phyloP scores from a whole-genome alignment of 306 rosid genomes.

The Quillaja saponaria region DNA sequence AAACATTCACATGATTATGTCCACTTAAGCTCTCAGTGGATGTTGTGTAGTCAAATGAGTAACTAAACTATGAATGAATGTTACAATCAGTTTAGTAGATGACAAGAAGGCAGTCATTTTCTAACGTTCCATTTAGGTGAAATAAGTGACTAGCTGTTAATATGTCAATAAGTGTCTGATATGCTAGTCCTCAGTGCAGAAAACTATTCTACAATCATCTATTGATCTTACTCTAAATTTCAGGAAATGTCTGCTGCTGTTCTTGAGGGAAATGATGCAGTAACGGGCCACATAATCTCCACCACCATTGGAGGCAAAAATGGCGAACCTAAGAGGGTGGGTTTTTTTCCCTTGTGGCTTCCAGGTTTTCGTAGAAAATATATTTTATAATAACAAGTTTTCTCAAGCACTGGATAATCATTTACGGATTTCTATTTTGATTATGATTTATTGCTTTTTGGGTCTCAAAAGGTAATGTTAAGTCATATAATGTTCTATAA shows the following conservation, averaged over 20 bases:
- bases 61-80: too few relatives aligned
- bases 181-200: slow-evolving; percentile 21
- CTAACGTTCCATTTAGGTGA: not conserved
- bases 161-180: slow-evolving; percentile 16
- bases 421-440: not conserved
- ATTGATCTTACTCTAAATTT: slow-evolving; percentile 33
- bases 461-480: slow-evolving; percentile 13
- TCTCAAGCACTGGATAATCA: not conserved
- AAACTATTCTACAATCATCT: slow-evolving; percentile 7
- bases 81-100: too few relatives aligned
- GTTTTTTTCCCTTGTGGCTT: slow-evolving; percentile 13
- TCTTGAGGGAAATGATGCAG: slow-evolving; percentile 70
- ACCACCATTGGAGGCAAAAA: slow-evolving; percentile 96
- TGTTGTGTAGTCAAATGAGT: too few relatives aligned
- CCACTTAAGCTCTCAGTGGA: too few relatives aligned
- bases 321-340: slow-evolving; percentile 90
- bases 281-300: slow-evolving; percentile 90
- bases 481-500: too few relatives aligned
- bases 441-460: not conserved
- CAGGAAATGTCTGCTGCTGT: slow-evolving; percentile 85
- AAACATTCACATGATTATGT: too few relatives aligned
- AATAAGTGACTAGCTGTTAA: not conserved
- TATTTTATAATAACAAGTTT: not conserved
- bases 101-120: too few relatives aligned
- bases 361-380: not conserved